phyloP scores from a whole-genome alignment of 1,284 basidiomycete species.

The Cryptococcus jaspeensis region DNA sequence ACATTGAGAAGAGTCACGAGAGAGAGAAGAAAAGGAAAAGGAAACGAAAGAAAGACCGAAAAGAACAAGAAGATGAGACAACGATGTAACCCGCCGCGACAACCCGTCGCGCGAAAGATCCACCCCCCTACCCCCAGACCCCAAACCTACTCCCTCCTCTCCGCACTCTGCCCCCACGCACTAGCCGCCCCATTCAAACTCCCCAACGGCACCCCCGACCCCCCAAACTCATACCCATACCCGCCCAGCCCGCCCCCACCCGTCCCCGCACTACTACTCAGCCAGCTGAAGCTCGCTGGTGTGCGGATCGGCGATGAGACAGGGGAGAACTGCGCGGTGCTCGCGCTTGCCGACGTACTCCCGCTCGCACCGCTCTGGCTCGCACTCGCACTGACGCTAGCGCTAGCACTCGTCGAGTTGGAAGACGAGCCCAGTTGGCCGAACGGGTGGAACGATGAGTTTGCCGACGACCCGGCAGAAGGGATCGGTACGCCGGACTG shows the following conservation, averaged over 20 bases:
- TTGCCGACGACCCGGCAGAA: neutral
- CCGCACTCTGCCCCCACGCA: constrained; percentile 25
- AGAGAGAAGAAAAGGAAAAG: too few species aligned
- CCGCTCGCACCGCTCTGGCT: too few species aligned
- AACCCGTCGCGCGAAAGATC: neutral
- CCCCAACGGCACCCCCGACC: constrained; percentile 9
- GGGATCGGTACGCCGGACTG: constrained; percentile 7
- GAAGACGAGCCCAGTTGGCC: constrained; percentile 7
- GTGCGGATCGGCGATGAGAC: constrained; percentile 43
- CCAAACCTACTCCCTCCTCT: constrained; percentile 3
- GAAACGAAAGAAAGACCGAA: neutral
- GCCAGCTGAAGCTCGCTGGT: constrained; percentile 39
- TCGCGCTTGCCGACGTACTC: too few species aligned
- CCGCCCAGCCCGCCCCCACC: constrained; percentile 3
- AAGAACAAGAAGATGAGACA: neutral
- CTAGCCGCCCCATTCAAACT: constrained; percentile 39
- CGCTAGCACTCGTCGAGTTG: neutral
- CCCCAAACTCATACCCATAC: constrained; percentile 14
- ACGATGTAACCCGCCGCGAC: neutral
- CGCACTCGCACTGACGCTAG: neutral
- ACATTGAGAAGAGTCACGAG: constrained; percentile 36
- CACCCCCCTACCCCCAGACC: neutral
- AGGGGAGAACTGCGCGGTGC: constrained; percentile 29
- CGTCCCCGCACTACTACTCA: constrained; percentile 9
- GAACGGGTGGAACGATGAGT: constrained; percentile 17